Evolutionary conservation across 192 early-diverging fungal species (phyloP), one percentile per base, ranked within the genome.

Genomic region (Phycomyces nitens): DNA sequence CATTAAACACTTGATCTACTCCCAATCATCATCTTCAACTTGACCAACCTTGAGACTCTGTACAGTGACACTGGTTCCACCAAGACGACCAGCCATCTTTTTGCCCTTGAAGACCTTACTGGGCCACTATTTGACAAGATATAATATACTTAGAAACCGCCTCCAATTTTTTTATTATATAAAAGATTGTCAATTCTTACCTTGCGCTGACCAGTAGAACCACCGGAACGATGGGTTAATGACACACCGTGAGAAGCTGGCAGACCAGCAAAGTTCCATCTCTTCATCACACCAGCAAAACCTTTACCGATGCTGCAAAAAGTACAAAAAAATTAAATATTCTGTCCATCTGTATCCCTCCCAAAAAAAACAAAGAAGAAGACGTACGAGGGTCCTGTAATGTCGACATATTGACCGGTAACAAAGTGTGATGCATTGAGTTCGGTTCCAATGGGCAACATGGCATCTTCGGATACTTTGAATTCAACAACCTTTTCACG

Each of bases 31-130:
- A 12, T 29, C 11, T 54, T 1, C 60, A 62, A 47, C 24, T 10
- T 5, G n/a, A 20, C 44, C 21, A n/a, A 68, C 90, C 62, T 92
- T 82, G 12, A 96, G 74, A 60, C 84, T 92, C 64, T 92, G 89
- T 23, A 87, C 86, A 3, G 94, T 95, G 0, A 80, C 72, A 64
- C 76, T 88, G 51, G 92, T 87, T 56, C 89, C 90, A 57, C 96
- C 96, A 88, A 99, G 92, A 22, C 91, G 87, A 50, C 96, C 96
- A 18, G 95, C 87, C 96, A 99, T 99, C 69, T 99, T 99, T 80
- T 94, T 99, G 18, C 96, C 96, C 64, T 92, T 92, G 70, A 91
- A 95, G 47, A 97, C 93, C 54, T 85, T 88, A 21, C 93, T 92
- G 43, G 96, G 96, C 74, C 68, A 76, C 69, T 73, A 59, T 11